A percentile compares a stretch with the other conserved stretches of the same genome.
Conservation (phyloP, 495 filamentous ascomycete species). For the Aeminium ludgeri region DNA sequence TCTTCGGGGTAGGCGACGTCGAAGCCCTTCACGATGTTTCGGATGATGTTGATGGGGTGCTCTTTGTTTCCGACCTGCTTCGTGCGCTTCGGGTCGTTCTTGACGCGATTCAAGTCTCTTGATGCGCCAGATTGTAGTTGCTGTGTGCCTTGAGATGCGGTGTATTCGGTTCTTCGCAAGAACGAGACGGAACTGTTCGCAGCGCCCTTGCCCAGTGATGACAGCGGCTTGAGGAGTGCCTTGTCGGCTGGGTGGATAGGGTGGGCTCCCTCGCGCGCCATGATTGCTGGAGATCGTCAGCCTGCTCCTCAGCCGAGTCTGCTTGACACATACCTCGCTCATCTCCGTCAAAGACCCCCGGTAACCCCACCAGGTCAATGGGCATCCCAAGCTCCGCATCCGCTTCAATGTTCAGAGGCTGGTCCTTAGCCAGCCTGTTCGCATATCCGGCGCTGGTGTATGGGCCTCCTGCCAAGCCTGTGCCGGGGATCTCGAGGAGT, state of each 20-base stretch:
- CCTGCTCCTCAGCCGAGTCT: not conserved
- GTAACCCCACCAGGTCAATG: slow-evolving; percentile 85
- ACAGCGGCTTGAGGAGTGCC: slow-evolving; percentile 58
- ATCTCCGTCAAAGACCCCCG: slow-evolving; percentile 84
- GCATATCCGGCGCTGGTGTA: slow-evolving; percentile 81
- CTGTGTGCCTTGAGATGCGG: slow-evolving; percentile 47
- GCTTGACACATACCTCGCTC: slow-evolving; percentile 62
- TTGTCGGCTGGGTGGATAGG: slow-evolving; percentile 63
- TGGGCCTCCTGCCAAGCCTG: slow-evolving; percentile 59
- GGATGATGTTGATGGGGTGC: slow-evolving; percentile 65
- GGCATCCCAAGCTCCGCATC: slow-evolving; percentile 98
- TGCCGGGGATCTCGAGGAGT: slow-evolving; percentile 88
- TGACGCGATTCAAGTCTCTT: slow-evolving; percentile 21
- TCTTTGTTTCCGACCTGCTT: slow-evolving; percentile 42
- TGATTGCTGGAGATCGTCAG: slow-evolving; percentile 47
- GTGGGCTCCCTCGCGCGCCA: slow-evolving; percentile 26
- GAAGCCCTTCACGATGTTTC: slow-evolving; percentile 71
- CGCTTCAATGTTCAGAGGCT: slow-evolving; percentile 88
- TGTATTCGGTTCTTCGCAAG: slow-evolving; percentile 90
- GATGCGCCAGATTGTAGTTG: slow-evolving; percentile 28
- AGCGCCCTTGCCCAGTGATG: slow-evolving; percentile 55
- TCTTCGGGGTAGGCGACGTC: slow-evolving; percentile 57
- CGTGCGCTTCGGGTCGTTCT: slow-evolving; percentile 23
- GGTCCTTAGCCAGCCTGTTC: slow-evolving; percentile 69
- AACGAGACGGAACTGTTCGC: slow-evolving; percentile 47